Conservation (phyloP, 2,329 filamentous ascomycete genomes). For the Cadophora malorum region DNA sequence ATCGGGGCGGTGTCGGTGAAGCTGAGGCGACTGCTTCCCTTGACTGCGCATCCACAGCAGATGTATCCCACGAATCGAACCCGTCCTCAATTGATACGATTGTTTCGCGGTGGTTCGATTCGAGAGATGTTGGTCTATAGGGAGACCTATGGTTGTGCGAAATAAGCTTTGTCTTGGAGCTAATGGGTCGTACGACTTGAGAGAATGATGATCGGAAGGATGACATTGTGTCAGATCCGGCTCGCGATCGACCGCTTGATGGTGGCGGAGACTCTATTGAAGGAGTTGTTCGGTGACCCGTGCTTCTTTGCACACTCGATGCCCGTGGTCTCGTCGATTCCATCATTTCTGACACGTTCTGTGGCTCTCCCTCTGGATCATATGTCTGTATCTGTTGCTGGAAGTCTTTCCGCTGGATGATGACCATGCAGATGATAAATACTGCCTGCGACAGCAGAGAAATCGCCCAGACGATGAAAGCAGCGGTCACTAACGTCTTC, state of each 20-base stretch:
- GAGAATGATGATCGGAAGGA: slow-evolving; percentile 58
- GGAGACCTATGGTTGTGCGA: slow-evolving; percentile 49
- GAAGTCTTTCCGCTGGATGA: slow-evolving; percentile 40
- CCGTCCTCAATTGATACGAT: slow-evolving; percentile 56
- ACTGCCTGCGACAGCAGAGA: slow-evolving; percentile 39
- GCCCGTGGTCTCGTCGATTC: slow-evolving; percentile 29
- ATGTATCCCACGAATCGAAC: slow-evolving; percentile 80
- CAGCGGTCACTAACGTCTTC: slow-evolving; percentile 36
- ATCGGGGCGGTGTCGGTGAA: slow-evolving; percentile 47
- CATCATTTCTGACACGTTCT: slow-evolving; percentile 37
- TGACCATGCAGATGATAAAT: slow-evolving; percentile 42
- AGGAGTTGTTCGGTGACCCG: slow-evolving; percentile 28
- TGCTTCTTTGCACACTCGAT: slow-evolving; percentile 28
- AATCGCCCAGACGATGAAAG: slow-evolving; percentile 42
- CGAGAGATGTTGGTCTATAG: slow-evolving; percentile 55
- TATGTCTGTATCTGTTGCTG: slow-evolving; percentile 41
- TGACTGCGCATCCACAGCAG: slow-evolving; percentile 66
- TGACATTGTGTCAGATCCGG: slow-evolving; percentile 53
- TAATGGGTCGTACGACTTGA: slow-evolving; percentile 58
- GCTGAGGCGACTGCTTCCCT: slow-evolving; percentile 60
- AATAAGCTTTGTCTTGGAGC: slow-evolving; percentile 62
- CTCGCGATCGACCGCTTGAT: slow-evolving; percentile 53
- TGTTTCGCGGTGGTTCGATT: slow-evolving; percentile 48
- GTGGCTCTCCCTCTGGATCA: slow-evolving; percentile 30
- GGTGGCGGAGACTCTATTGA: slow-evolving; percentile 44